Evolutionary conservation across 163 green algal genomes (phyloP).

Genomic region (Scenedesmus sp.): DNA sequence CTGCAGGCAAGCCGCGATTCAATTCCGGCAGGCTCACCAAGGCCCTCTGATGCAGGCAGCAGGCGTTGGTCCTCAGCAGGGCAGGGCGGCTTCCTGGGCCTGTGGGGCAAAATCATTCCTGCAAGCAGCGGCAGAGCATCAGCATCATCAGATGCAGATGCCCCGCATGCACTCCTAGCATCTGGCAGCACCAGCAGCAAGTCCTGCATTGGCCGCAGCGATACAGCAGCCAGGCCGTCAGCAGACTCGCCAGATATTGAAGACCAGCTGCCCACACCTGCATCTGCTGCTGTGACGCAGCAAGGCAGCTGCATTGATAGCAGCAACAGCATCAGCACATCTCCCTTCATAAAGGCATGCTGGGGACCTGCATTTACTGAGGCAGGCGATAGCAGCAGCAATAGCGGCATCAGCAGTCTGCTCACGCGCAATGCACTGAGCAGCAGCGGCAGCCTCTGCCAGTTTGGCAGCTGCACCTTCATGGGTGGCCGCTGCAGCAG

Average conservation of each 20-base stretch:
- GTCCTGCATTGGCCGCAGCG: neutral
- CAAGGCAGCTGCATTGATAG: neutral
- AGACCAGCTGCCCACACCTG: neutral
- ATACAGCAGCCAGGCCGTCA: neutral
- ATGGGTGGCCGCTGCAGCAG: too few species aligned
- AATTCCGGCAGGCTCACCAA: neutral
- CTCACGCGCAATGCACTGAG: neutral
- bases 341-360: neutral
- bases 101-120: neutral
- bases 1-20: neutral
- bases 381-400: neutral
- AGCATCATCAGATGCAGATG: slow-evolving; percentile 1
- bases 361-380: neutral
- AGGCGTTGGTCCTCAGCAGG: neutral
- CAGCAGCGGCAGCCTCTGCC: neutral
- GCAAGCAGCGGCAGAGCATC: neutral
- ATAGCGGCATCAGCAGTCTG: neutral
- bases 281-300: neutral
- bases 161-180: neutral
- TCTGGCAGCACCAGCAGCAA: slow-evolving; percentile 9
- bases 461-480: neutral
- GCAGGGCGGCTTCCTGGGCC: neutral
- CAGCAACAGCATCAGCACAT: neutral
- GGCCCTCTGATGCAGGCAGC: slow-evolving; percentile 1
- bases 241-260: neutral